Evolutionary conservation across 805 yeast genomes (phyloP), one percentile per base, ranked within the genome.

Genomic region (Pichia heedii): DNA sequence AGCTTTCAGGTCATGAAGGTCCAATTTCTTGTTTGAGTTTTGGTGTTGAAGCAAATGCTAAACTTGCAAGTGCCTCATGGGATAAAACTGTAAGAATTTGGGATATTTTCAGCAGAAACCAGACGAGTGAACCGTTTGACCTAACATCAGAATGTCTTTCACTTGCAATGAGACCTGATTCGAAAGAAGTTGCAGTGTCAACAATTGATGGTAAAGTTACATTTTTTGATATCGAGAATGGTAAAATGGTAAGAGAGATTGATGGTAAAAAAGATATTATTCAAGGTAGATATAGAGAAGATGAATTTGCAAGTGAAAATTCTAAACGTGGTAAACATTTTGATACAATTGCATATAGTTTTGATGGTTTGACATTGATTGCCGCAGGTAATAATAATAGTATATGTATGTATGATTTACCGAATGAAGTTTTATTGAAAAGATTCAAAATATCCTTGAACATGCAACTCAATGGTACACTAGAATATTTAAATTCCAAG

Each of bases 311-410:
- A 1, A 73, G 94, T 18, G 74, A 78, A 43, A 88, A 85, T 57
- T 79, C 96, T 3, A 77, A 84, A 21, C 73, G 97, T 53, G 81
- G 96, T 10, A 86, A 84, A 62, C 77, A 76, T 61, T 89, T 93
- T 65, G 79, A 87, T 2, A 76, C 90, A 1, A 73, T 93, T 24
- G 71, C 79, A 46, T 93, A 85, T 65, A 83, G 94, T 51, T 83
- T 88, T 55, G 98, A 93, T 66, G 98, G 98, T 1, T 68, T 76
- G 44, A 78, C 85, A 22, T 68, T 93, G 33, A 78, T 89, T 39
- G 97, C 96, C 11, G 98, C 89, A 26, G 98, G 98, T 50, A 85
- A 85, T 63, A 84, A 89, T 57, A 86, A 87, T 57, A 82, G 88
- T 39, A 81, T 93, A 34, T 90, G 97, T 62, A 69, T 93, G 46